These are phyloP conservation scores for Cytidiella melzeri DNA, from an alignment of 768 basidiomycete genomes.

Conservation along the genomic window DNA sequence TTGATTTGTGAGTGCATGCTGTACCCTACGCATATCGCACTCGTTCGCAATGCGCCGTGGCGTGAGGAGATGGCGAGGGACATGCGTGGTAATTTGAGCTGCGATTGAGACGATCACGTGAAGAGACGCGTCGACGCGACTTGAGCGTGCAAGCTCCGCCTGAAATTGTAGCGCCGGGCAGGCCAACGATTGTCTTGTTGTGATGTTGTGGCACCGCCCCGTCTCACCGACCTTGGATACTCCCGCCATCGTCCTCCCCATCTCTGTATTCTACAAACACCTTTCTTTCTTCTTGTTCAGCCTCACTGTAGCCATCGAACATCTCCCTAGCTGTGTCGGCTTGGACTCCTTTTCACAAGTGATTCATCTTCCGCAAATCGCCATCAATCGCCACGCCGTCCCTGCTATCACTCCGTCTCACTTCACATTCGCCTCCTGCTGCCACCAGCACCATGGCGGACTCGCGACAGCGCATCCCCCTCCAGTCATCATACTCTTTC, in stretches of 20 bases:
- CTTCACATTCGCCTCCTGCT: slow-evolving; percentile 9
- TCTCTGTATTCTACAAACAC: background rate
- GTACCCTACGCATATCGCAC: too few relatives aligned
- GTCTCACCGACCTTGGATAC: background rate
- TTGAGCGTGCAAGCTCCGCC: slow-evolving; percentile 38
- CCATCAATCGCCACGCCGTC: slow-evolving; percentile 23
- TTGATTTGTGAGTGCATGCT: too few relatives aligned
- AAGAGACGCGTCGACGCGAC: slow-evolving; percentile 28
- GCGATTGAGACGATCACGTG: slow-evolving; percentile 30
- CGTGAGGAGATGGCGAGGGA: background rate
- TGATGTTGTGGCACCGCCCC: slow-evolving; percentile 2
- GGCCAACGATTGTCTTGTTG: slow-evolving; percentile 14
- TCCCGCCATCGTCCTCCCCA: slow-evolving; percentile 1
- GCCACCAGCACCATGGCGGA: slow-evolving; percentile 17
- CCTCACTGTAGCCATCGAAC: slow-evolving; percentile 2
- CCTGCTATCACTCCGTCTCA: slow-evolving; percentile 5
- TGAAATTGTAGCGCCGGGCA: slow-evolving; percentile 27
- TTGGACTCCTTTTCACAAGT: background rate
- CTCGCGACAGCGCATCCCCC: slow-evolving; percentile 12
- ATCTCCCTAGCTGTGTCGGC: background rate
- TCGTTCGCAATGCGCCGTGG: too few relatives aligned
- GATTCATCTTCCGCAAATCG: slow-evolving; percentile 9
- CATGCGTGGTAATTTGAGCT: background rate
- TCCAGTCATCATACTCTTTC: slow-evolving; percentile 16
- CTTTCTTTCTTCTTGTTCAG: slow-evolving; percentile 12